phyloP scores from a whole-genome alignment of 2,329 filamentous ascomycete genomes.

The Lojkania enalia region DNA sequence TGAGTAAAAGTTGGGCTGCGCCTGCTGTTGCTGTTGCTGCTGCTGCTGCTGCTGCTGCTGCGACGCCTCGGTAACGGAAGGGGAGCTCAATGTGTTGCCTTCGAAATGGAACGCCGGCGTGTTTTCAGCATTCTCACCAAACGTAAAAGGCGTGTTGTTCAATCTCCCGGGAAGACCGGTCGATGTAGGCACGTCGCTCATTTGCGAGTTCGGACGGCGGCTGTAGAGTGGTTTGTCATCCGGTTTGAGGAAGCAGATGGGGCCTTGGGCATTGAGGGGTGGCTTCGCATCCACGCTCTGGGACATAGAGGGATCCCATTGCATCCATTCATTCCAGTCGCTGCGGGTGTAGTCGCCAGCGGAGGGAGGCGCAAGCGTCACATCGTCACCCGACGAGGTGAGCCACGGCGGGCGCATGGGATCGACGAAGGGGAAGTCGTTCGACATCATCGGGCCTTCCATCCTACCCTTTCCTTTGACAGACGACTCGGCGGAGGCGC shows the following conservation, averaged over 20 bases:
- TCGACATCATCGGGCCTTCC: conserved; percentile 41
- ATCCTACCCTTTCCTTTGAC: conserved; percentile 24
- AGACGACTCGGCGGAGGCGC: conserved; percentile 11
- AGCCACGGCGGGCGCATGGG: conserved; percentile 41
- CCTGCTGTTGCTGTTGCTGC: no score
- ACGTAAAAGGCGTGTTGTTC: conserved; percentile 34
- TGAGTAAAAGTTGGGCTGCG: conserved; percentile 35
- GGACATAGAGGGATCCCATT: conserved; percentile 49
- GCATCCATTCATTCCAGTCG: conserved; percentile 54
- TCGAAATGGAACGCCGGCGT: conserved; percentile 42
- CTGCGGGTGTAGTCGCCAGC: conserved; percentile 35
- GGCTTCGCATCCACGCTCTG: conserved; percentile 31
- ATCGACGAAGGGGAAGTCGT: conserved; percentile 34
- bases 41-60: no score
- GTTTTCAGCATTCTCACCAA: conserved; percentile 36
- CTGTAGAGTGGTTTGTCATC: conserved; percentile 29
- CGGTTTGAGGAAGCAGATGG: conserved; percentile 31
- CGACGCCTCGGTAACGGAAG: conserved; percentile 28
- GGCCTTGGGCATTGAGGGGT: conserved; percentile 29
- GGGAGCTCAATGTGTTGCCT: conserved; percentile 35
- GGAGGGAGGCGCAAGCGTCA: conserved; percentile 34
- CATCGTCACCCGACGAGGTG: conserved; percentile 37
- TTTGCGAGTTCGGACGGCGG: conserved; percentile 31
- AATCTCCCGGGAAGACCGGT: conserved; percentile 24
- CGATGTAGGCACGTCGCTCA: conserved; percentile 26